Percentiles rank a stretch among this genome's conserved stretches.
Evolutionary conservation across 2,329 filamentous ascomycete species (phyloP).

Genomic region (Leptodontidium sp.): DNA sequence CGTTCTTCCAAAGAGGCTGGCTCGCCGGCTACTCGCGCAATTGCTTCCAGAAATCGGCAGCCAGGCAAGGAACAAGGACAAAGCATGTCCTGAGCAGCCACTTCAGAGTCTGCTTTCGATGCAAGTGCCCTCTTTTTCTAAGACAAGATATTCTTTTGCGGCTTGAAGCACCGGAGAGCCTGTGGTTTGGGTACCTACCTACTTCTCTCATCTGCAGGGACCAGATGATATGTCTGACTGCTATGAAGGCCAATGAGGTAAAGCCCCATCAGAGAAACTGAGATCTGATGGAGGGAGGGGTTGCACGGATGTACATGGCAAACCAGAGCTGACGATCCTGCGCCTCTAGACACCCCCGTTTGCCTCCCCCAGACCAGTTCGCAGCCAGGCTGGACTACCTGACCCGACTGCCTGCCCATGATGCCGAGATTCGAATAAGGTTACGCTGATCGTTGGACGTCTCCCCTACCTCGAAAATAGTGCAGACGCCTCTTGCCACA

Average conservation of each 20-base stretch:
- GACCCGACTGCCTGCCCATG: not conserved
- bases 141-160: slow-evolving; percentile 34
- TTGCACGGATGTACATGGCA: slow-evolving; percentile 12
- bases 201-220: slow-evolving; percentile 28
- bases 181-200: slow-evolving; percentile 26
- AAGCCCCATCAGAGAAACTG: slow-evolving; percentile 14
- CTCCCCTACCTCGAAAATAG: slow-evolving; percentile 13
- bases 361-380: slow-evolving; percentile 8
- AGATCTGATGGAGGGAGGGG: slow-evolving; percentile 27
- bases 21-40: slow-evolving; percentile 30
- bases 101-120: slow-evolving; percentile 22
- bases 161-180: slow-evolving; percentile 20
- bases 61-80: slow-evolving; percentile 33
- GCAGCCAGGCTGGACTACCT: not conserved
- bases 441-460: slow-evolving; percentile 2
- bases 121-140: slow-evolving; percentile 28
- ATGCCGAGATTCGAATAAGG: slow-evolving; percentile 9
- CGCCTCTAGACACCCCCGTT: slow-evolving; percentile 25
- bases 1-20: slow-evolving; percentile 21
- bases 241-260: slow-evolving; percentile 20
- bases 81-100: slow-evolving; percentile 24
- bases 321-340: slow-evolving; percentile 24
- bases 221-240: slow-evolving; percentile 23
- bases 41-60: slow-evolving; percentile 31
- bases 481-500: slow-evolving; percentile 18